Evolutionary conservation across 352 stramenopile genomes (phyloP).

Genomic region (Paralagenidium karlingii): DNA sequence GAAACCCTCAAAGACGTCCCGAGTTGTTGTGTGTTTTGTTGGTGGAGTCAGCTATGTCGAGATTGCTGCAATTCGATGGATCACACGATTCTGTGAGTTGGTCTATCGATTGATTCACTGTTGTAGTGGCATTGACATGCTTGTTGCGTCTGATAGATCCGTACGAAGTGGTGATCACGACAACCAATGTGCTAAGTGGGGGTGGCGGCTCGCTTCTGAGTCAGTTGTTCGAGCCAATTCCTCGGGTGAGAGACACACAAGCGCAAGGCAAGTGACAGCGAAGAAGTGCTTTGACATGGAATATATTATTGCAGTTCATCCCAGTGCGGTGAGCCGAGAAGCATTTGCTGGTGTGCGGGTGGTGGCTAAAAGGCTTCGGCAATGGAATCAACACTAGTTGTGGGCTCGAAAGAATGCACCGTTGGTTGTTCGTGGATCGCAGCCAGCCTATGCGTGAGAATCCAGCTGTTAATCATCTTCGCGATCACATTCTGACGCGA

Average conservation of each 20-base stretch:
- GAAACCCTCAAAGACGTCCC: slow-evolving; percentile 21
- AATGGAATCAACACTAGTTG: background rate
- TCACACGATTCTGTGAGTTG: slow-evolving; percentile 46
- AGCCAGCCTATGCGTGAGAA: too few species aligned
- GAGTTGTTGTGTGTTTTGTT: slow-evolving; percentile 54
- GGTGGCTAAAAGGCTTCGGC: background rate
- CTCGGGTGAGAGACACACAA: too few species aligned
- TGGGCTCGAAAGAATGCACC: too few species aligned
- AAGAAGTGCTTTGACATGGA: too few species aligned
- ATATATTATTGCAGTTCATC: too few species aligned
- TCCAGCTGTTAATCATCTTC: too few species aligned
- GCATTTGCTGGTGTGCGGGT: slow-evolving; percentile 1
- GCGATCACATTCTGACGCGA: too few species aligned
- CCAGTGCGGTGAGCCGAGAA: too few species aligned
- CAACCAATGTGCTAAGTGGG: slow-evolving; percentile 44
- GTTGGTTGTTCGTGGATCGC: too few species aligned
- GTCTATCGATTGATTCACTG: background rate
- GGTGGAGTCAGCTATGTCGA: slow-evolving; percentile 62
- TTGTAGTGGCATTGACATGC: background rate
- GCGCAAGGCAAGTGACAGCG: too few species aligned
- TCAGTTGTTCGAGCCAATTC: slow-evolving; percentile 32
- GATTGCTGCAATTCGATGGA: slow-evolving; percentile 60
- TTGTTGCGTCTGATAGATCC: slow-evolving; percentile 20
- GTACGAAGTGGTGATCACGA: slow-evolving; percentile 37
- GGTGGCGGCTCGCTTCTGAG: slow-evolving; percentile 31